Conservation (phyloP, 495 filamentous ascomycete genomes). For the Penicillium parvum region DNA sequence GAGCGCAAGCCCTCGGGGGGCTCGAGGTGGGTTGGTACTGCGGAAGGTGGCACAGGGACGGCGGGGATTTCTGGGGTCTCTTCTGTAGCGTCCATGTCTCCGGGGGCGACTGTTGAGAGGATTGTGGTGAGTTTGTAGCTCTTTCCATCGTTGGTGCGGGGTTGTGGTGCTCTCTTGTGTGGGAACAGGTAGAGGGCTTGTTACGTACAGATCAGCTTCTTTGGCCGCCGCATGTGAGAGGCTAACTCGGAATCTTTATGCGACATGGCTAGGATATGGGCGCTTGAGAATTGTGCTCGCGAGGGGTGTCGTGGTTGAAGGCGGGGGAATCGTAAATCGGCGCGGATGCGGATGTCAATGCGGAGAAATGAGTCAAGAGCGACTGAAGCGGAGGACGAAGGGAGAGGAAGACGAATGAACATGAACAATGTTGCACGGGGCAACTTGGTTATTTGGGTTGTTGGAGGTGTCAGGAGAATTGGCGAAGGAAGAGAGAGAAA, state of each 20-base stretch:
- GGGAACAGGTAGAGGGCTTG: too few relatives aligned
- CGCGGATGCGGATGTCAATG: conserved; percentile 9
- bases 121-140: conserved; percentile 15
- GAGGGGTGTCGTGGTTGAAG: conserved; percentile 12
- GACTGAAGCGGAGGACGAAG: background rate
- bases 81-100: conserved; percentile 32
- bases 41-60: conserved; percentile 54
- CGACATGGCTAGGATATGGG: conserved; percentile 12
- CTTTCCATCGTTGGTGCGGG: background rate
- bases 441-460: too few relatives aligned
- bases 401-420: background rate
- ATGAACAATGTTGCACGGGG: conserved; percentile 3
- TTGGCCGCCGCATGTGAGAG: conserved; percentile 25
- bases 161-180: too few relatives aligned
- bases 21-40: conserved; percentile 20
- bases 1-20: conserved; percentile 27
- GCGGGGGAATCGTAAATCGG: conserved; percentile 16
- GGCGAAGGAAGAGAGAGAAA: too few relatives aligned
- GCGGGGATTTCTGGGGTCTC: conserved; percentile 10
- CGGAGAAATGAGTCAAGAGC: conserved; percentile 19
- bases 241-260: conserved; percentile 6
- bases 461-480: too few relatives aligned
- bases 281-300: background rate
- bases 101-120: conserved; percentile 36
- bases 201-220: conserved; percentile 44